These are phyloP conservation scores for Malus asiatica DNA, from an alignment of 306 rosid species.

Conservation along the genomic window DNA sequence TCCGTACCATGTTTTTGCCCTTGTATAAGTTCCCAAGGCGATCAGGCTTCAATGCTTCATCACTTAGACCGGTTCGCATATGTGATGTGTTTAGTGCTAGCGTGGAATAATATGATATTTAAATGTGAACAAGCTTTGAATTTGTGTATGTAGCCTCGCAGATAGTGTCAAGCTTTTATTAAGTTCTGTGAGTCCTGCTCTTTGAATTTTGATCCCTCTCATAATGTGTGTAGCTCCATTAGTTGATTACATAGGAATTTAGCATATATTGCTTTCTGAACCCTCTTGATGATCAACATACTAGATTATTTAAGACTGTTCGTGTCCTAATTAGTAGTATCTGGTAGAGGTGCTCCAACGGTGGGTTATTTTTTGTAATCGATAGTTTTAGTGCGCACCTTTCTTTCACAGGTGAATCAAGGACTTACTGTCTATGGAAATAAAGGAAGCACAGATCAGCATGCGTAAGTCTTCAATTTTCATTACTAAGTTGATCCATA, in stretches of 20 bases:
- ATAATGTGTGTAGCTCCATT: neutral
- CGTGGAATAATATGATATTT: neutral
- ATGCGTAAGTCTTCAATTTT: constrained; percentile 62
- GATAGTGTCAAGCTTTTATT: neutral
- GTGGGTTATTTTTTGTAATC: neutral
- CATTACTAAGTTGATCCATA: neutral
- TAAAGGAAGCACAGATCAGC: constrained; percentile 97
- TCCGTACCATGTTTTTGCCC: neutral
- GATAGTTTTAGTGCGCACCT: neutral
- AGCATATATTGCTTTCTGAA: neutral
- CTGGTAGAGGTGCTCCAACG: neutral
- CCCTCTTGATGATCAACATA: neutral
- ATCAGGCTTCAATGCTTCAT: neutral
- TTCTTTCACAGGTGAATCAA: constrained; percentile 64
- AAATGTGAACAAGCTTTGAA: neutral
- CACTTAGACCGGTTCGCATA: neutral
- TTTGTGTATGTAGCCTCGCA: neutral
- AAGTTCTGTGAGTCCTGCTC: neutral
- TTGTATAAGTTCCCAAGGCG: neutral
- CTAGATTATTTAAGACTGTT: neutral
- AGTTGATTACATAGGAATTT: neutral
- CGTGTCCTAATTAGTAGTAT: neutral
- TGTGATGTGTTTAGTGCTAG: neutral
- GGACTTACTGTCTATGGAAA: constrained; percentile 87
- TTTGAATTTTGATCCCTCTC: neutral